These are phyloP conservation scores for Dalechampia spathulata DNA, from an alignment of 441 rosid genomes.

Conservation along the genomic window DNA sequence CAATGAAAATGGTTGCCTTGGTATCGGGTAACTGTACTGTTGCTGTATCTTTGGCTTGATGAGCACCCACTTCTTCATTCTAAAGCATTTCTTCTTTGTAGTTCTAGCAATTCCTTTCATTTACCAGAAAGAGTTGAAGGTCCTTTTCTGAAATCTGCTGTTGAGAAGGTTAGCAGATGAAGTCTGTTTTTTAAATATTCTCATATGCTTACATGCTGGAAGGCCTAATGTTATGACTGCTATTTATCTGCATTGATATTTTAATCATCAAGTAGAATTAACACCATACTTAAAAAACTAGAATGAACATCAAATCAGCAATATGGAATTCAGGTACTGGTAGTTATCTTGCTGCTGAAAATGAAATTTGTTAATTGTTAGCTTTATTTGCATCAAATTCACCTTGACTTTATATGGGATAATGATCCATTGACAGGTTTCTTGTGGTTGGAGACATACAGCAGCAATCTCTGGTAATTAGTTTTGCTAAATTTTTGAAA, in stretches of 20 bases:
- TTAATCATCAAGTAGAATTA: neutral
- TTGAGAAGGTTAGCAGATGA: conserved; percentile 40
- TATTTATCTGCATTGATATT: neutral
- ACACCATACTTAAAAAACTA: neutral
- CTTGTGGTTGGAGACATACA: conserved; percentile 99
- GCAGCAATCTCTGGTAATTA: conserved; percentile 79
- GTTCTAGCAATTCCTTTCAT: conserved; percentile 55
- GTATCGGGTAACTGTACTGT: conserved; percentile 49
- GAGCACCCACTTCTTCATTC: conserved; percentile 1
- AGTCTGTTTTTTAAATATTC: neutral
- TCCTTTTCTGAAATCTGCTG: conserved; percentile 54
- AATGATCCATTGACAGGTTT: conserved; percentile 41
- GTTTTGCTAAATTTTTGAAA: neutral
- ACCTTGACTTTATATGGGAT: neutral
- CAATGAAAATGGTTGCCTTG: conserved; percentile 96
- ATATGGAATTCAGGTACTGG: neutral
- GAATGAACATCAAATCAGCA: neutral
- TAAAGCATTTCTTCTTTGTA: conserved; percentile 21
- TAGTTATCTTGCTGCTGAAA: no score
- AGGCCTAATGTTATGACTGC: conserved; percentile 2
- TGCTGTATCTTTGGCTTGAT: conserved; percentile 9
- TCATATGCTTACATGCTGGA: neutral
- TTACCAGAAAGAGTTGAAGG: conserved; percentile 74
- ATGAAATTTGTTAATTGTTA: no score
- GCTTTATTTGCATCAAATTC: neutral